Evolutionary conservation across 2,329 filamentous ascomycete genomes (phyloP).

Genomic region (Apiospora malaysiana): DNA sequence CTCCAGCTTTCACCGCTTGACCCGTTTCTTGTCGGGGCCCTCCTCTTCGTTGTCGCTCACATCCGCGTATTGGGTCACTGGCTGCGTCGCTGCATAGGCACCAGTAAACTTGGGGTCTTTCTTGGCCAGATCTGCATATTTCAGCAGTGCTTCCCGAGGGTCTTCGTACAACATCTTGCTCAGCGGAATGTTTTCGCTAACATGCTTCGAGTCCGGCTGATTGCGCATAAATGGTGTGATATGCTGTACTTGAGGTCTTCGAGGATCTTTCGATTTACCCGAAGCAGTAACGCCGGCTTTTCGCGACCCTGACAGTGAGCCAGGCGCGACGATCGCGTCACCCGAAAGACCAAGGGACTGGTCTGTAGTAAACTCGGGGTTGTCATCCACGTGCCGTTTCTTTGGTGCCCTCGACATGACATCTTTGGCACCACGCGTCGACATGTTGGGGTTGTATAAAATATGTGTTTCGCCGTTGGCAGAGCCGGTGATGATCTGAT

Average conservation of each 20-base stretch:
- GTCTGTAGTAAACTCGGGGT: conserved; percentile 85
- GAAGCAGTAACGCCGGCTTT: conserved; percentile 76
- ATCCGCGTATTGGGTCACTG: conserved; percentile 88
- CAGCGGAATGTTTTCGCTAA: conserved; percentile 86
- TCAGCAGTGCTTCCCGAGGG: conserved; percentile 88
- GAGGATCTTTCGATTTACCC: conserved; percentile 77
- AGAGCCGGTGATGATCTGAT: conserved; percentile 94
- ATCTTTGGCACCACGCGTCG: conserved; percentile 79
- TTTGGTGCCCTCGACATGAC: conserved; percentile 95
- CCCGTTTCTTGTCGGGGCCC: conserved; percentile 70
- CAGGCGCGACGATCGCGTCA: conserved; percentile 78
- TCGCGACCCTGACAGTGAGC: conserved; percentile 61
- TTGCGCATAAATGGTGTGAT: conserved; percentile 90
- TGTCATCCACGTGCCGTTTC: conserved; percentile 93
- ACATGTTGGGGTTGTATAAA: conserved; percentile 87
- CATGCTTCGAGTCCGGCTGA: conserved; percentile 87
- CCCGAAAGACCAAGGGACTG: conserved; percentile 80
- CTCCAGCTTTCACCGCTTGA: conserved; percentile 52
- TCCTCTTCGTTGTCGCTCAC: conserved; percentile 83
- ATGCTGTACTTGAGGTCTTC: conserved; percentile 82
- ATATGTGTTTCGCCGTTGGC: conserved; percentile 89
- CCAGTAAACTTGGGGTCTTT: conserved; percentile 94
- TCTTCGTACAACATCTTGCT: conserved; percentile 96
- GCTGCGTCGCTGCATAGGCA: conserved; percentile 91
- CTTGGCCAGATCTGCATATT: conserved; percentile 92